Evolutionary conservation across 139 green algal species (phyloP), one percentile per base, ranked within the genome.

Genomic region (Picochlorum costavermella): DNA sequence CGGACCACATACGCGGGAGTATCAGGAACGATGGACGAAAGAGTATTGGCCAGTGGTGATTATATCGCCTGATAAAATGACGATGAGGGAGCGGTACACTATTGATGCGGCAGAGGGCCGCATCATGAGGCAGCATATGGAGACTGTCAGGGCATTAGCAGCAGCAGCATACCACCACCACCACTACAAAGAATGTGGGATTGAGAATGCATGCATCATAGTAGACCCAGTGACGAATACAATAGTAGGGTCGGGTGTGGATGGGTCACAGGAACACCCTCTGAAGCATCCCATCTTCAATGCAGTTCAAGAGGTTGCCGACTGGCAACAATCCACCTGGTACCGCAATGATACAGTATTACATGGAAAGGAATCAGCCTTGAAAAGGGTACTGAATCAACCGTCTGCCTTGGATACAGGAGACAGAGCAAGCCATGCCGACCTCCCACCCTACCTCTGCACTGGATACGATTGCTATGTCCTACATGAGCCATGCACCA

Each of bases 381-480:
- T 59, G 25, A 33, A 53, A 11, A 28, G 3, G 5, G 5, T 9
- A 30, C 2, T 51, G n/a, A 23, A 67, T 5, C 6, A 25, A 51
- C n/a, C n/a, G 4, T 12, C 8, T 20, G 25, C 26, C 26, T 16
- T 26, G 23, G 50, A 37, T 30, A 59, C 23, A 59, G 50, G 50
- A 12, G 20, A 20, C 12, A 59, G 14, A 31, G 23, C 17, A 45
- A 45, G n/a, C 13, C n/a, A 44, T 31, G 25, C 17, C 13, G 3
- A 29, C 20, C 14, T 16, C 16, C 55, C 9, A 5, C 86, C 86
- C 0, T 98, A 98, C 75, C 80, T 98, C 31, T 98, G 89, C 78
- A 98, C 88, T 0, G 89, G 89, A 3, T 95, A 80, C 36, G 92
- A 97, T 62, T 80, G 59, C 44, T 96, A 93, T 67, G 14, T 96